Conservation (phyloP, 306 rosid genomes). For the Begonia fuchsioides region DNA sequence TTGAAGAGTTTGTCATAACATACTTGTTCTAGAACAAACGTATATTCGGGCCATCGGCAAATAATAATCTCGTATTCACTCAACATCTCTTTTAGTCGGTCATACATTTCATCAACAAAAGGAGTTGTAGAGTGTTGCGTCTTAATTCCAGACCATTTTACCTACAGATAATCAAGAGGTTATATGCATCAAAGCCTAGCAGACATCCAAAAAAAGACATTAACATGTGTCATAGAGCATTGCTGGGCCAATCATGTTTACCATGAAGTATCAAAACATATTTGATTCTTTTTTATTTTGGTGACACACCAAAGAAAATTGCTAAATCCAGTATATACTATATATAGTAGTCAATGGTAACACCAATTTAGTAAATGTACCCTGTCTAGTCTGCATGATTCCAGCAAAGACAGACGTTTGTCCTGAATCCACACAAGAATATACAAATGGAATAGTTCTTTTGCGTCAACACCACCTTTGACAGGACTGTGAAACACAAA, state of each 20-base stretch:
- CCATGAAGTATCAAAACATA: too few species aligned
- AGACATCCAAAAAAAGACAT: not conserved
- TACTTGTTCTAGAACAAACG: slow-evolving; percentile 70
- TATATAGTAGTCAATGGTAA: too few species aligned
- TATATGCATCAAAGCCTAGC: too few species aligned
- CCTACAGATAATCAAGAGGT: slow-evolving; percentile 66
- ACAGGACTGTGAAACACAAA: slow-evolving; percentile 30
- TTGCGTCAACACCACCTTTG: slow-evolving; percentile 93
- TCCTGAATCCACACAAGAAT: slow-evolving; percentile 92
- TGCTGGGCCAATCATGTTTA: too few species aligned
- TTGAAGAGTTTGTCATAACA: slow-evolving; percentile 15
- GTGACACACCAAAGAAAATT: too few species aligned
- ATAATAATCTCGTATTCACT: slow-evolving; percentile 78
- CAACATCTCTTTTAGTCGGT: slow-evolving; percentile 74
- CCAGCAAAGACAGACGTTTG: slow-evolving; percentile 71
- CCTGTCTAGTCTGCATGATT: slow-evolving; percentile 87
- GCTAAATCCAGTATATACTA: too few species aligned
- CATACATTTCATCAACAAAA: slow-evolving; percentile 93
- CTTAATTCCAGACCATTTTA: slow-evolving; percentile 94
- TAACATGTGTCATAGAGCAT: too few species aligned
- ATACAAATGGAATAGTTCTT: slow-evolving; percentile 88
- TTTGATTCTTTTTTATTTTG: too few species aligned
- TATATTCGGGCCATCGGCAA: slow-evolving; percentile 97
- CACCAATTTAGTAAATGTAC: slow-evolving; percentile 10
- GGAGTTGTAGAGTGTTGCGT: slow-evolving; percentile 95